These are phyloP conservation scores for Zancudomyces culisetae DNA, from an alignment of 371 early-diverging fungal species.

Conservation along the genomic window DNA sequence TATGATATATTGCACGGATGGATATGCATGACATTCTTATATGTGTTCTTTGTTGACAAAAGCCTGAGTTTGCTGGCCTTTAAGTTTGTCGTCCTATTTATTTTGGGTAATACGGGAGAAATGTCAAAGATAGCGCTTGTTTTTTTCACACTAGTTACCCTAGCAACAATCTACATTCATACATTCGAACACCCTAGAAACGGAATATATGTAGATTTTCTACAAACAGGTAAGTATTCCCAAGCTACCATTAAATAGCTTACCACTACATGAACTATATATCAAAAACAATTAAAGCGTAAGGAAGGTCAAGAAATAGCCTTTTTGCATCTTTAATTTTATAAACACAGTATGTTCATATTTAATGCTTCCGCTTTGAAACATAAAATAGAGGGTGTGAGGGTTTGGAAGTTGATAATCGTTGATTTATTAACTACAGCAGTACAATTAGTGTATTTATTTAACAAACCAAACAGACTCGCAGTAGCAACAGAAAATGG, in stretches of 20 bases:
- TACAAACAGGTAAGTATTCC: neutral
- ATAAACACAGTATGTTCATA: neutral
- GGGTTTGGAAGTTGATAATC: neutral
- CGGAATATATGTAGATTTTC: constrained; percentile 2
- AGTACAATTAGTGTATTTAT: neutral
- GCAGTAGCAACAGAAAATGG: neutral
- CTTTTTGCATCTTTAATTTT: neutral
- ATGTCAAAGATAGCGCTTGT: neutral
- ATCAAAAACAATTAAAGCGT: neutral
- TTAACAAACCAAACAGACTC: neutral
- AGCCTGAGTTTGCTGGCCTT: neutral
- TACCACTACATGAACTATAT: neutral
- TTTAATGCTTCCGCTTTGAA: neutral
- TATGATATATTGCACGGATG: neutral
- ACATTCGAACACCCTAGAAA: neutral
- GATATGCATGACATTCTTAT: neutral
- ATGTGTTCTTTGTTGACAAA: neutral
- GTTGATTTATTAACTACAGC: neutral
- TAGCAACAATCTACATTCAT: neutral
- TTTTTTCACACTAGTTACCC: neutral
- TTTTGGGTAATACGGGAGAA: neutral
- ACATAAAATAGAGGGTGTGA: neutral
- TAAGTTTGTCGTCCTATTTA: neutral
- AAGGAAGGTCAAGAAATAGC: neutral
- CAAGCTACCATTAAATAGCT: no score